Evolutionary conservation across 495 filamentous ascomycete species (phyloP).

Genomic region (Pyronema domesticum): DNA sequence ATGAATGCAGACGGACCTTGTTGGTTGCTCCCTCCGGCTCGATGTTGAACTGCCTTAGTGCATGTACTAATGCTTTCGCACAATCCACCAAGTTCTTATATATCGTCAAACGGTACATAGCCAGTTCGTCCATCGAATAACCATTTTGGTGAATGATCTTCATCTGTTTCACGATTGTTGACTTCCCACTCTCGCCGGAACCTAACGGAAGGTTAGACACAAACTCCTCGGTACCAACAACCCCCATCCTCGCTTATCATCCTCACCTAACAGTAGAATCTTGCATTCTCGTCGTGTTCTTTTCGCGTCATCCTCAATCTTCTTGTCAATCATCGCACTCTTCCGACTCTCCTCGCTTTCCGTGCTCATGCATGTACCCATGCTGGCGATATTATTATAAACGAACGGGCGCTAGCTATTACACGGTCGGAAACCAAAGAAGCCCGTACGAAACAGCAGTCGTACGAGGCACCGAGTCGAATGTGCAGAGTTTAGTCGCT

Average conservation of each 20-base stretch:
- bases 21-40: constrained; percentile 53
- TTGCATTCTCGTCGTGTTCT: constrained; percentile 92
- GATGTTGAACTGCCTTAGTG: constrained; percentile 74
- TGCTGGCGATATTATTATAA: constrained; percentile 30
- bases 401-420: constrained; percentile 11
- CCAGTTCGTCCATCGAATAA: constrained; percentile 78
- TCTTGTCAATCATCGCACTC: constrained; percentile 83
- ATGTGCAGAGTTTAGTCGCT: too few relatives aligned
- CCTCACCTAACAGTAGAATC: constrained; percentile 78
- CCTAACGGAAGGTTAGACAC: constrained; percentile 34
- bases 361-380: constrained; percentile 76
- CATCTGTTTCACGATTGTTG: constrained; percentile 99
- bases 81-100: constrained; percentile 98
- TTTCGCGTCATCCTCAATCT: constrained; percentile 80
- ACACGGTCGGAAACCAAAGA: constrained; percentile 7
- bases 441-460: background rate
- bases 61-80: constrained; percentile 74
- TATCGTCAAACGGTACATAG: constrained; percentile 81
- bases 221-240: background rate
- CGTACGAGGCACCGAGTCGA: background rate
- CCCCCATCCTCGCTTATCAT: background rate
- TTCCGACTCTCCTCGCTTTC: constrained; percentile 77
- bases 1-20: constrained; percentile 21
- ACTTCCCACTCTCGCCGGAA: constrained; percentile 96
- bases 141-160: constrained; percentile 99